phyloP scores from a whole-genome alignment of 2,329 filamentous ascomycete genomes.

The Paraphaeosphaeria minitans region DNA sequence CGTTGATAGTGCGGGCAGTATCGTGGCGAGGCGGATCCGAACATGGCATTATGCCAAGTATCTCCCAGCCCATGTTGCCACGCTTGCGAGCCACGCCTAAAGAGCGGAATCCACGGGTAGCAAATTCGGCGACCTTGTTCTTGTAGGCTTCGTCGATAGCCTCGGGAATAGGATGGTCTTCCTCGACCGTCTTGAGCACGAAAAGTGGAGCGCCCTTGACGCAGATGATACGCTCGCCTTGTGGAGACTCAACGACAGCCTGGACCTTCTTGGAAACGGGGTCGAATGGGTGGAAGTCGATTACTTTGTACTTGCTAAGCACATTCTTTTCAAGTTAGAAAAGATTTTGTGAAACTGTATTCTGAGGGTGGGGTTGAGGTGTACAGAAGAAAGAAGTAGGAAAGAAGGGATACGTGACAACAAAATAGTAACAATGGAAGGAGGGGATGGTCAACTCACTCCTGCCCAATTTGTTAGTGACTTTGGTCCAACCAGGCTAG shows the following conservation, averaged over 20 bases:
- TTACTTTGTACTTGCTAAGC: constrained; percentile 81
- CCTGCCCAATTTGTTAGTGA: too few species aligned
- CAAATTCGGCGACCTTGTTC: constrained; percentile 90
- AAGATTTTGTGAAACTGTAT: too few species aligned
- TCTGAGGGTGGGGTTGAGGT: too few species aligned
- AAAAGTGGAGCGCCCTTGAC: constrained; percentile 91
- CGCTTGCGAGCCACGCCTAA: constrained; percentile 92
- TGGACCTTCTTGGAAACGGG: constrained; percentile 93
- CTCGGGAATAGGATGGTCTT: constrained; percentile 79
- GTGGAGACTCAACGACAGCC: constrained; percentile 79
- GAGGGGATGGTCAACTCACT: too few species aligned
- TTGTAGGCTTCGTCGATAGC: constrained; percentile 83
- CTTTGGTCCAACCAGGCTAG: too few species aligned
- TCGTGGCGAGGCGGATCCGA: constrained; percentile 90
- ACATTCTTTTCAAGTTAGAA: too few species aligned
- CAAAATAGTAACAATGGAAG: too few species aligned
- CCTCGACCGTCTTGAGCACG: constrained; percentile 84
- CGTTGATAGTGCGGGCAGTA: constrained; percentile 86
- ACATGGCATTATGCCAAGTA: constrained; percentile 94
- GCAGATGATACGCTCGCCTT: constrained; percentile 83
- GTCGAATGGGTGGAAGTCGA: constrained; percentile 87
- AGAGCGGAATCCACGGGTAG: constrained; percentile 90
- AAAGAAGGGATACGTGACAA: too few species aligned
- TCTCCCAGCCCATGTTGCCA: constrained; percentile 81
- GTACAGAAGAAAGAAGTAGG: too few species aligned